phyloP scores from a whole-genome alignment of 1,284 basidiomycete species.

The Termitomyces sp. region DNA sequence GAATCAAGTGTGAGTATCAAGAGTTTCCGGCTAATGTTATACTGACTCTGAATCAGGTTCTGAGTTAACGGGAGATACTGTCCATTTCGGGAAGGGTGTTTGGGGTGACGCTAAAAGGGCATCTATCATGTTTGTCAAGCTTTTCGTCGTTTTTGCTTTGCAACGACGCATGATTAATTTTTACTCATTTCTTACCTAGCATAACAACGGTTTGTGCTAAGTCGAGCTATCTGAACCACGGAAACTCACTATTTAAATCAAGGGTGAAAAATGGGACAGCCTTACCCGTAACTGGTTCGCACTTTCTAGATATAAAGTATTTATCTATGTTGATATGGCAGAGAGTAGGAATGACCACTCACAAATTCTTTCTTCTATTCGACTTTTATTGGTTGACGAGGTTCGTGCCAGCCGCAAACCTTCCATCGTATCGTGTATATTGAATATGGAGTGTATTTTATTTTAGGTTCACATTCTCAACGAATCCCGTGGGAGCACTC shows the following conservation, averaged over 20 bases:
- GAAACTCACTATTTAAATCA: conserved; percentile 6
- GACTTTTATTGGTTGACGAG: conserved; percentile 88
- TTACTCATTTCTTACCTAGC: conserved; percentile 31
- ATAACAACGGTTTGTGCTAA: conserved; percentile 61
- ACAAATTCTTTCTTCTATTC: conserved; percentile 62
- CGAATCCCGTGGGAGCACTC: conserved; percentile 82
- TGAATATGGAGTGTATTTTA: neutral
- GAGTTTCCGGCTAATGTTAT: neutral
- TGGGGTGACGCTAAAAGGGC: conserved; percentile 73
- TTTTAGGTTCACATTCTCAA: conserved; percentile 86
- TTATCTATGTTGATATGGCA: neutral
- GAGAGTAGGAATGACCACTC: conserved; percentile 56
- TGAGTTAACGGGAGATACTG: conserved; percentile 90
- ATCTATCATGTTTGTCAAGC: conserved; percentile 60
- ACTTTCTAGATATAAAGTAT: neutral
- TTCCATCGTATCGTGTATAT: neutral
- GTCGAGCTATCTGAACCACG: conserved; percentile 16
- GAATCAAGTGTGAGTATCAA: conserved; percentile 58
- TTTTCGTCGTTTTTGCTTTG: neutral
- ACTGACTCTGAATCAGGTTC: conserved; percentile 47
- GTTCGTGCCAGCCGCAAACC: conserved; percentile 35
- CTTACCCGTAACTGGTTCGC: conserved; percentile 75
- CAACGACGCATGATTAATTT: conserved; percentile 4
- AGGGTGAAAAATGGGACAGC: conserved; percentile 96
- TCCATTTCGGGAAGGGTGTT: conserved; percentile 50